These are phyloP conservation scores for Athelia sp. DNA, from an alignment of 1,284 basidiomycete species.

Conservation along the genomic window DNA sequence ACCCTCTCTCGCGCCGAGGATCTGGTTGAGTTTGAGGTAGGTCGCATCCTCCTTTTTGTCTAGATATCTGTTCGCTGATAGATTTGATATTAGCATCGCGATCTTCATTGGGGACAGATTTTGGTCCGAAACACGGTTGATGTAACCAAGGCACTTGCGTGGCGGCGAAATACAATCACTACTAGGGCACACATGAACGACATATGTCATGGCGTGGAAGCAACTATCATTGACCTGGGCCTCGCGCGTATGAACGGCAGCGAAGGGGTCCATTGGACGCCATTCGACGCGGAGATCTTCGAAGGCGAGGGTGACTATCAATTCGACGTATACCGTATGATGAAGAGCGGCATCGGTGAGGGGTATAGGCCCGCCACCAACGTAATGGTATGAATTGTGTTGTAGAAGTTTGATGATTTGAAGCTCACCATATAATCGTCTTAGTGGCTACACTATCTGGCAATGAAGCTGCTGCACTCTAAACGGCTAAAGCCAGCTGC, in stretches of 20 bases:
- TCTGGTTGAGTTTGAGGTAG: constrained; percentile 83
- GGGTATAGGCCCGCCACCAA: constrained; percentile 79
- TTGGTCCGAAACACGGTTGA: constrained; percentile 57
- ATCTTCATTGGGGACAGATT: constrained; percentile 98
- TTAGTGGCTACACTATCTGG: constrained; percentile 61
- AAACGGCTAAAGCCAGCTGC: constrained; percentile 60
- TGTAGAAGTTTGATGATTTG: neutral
- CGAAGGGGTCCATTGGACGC: constrained; percentile 61
- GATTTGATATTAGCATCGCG: constrained; percentile 70
- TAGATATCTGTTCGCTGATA: neutral
- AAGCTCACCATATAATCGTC: neutral
- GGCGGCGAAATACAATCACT: constrained; percentile 21
- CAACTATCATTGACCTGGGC: constrained; percentile 93
- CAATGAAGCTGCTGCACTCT: constrained; percentile 60
- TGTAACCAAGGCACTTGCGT: constrained; percentile 21
- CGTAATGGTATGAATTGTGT: constrained; percentile 59
- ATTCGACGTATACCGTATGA: constrained; percentile 92
- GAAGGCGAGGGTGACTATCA: constrained; percentile 89
- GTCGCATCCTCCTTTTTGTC: constrained; percentile 13
- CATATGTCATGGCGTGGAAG: constrained; percentile 53
- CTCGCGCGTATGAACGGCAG: constrained; percentile 75
- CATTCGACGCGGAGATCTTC: constrained; percentile 78
- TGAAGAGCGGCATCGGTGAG: constrained; percentile 57
- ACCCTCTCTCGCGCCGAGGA: constrained; percentile 78
- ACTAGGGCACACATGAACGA: constrained; percentile 53